phyloP scores from a whole-genome alignment of 305 asterid genomes.

The Striga hermonthica region DNA sequence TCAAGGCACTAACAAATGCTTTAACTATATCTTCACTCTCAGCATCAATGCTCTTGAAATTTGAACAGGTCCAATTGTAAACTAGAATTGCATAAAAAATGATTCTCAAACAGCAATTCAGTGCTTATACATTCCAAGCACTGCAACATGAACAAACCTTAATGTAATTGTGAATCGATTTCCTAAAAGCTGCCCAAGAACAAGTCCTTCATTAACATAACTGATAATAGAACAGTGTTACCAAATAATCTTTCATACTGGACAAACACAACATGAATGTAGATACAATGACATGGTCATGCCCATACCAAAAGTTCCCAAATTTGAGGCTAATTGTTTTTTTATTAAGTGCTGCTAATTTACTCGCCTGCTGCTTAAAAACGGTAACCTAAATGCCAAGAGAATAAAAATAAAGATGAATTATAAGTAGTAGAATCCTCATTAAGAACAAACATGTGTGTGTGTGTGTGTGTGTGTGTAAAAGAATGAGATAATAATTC shows the following conservation, averaged over 20 bases:
- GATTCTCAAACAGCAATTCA: neutral
- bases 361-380: slow-evolving; percentile 83
- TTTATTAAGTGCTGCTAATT: slow-evolving; percentile 75
- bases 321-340: slow-evolving; percentile 79
- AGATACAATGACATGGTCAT: slow-evolving; percentile 26
- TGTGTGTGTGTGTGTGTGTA: too few relatives aligned
- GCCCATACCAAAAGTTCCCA: slow-evolving; percentile 89
- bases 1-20: slow-evolving; percentile 70
- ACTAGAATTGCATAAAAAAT: slow-evolving; percentile 13
- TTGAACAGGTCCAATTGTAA: too few relatives aligned
- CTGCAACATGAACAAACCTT: slow-evolving; percentile 43
- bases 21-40: slow-evolving; percentile 69
- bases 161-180: slow-evolving; percentile 85
- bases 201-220: slow-evolving; percentile 86
- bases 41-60: slow-evolving; percentile 68
- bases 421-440: slow-evolving; percentile 11
- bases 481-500: too few relatives aligned
- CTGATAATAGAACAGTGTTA: slow-evolving; percentile 40
- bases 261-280: slow-evolving; percentile 14
- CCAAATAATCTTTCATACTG: slow-evolving; percentile 30
- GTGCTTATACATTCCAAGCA: slow-evolving; percentile 22
- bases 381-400: slow-evolving; percentile 68
- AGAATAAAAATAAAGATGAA: slow-evolving; percentile 25
- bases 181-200: slow-evolving; percentile 91
- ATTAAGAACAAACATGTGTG: too few relatives aligned